phyloP scores from a whole-genome alignment of 2,329 filamentous ascomycete genomes.

The Diplodia intermedia region DNA sequence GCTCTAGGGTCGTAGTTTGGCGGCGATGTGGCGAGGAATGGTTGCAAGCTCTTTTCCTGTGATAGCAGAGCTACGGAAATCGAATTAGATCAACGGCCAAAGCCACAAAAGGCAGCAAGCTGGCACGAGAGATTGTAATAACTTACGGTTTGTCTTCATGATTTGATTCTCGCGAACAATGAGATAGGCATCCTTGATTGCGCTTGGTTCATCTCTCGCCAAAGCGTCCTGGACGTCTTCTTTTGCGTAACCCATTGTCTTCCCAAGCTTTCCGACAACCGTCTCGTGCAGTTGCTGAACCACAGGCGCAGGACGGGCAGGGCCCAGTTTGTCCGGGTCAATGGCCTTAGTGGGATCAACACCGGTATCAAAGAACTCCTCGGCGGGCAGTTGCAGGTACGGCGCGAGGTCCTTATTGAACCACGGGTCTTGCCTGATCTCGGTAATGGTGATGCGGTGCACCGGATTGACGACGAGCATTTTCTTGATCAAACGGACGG shows the following conservation, averaged over 20 bases:
- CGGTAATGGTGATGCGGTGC: conserved; percentile 89
- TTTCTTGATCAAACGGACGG: conserved; percentile 80
- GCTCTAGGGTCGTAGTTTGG: conserved; percentile 56
- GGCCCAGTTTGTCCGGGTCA: conserved; percentile 79
- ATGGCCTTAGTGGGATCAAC: conserved; percentile 93
- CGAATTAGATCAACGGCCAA: conserved; percentile 8
- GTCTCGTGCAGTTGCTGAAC: conserved; percentile 91
- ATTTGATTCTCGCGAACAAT: conserved; percentile 98
- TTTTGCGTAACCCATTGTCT: conserved; percentile 96
- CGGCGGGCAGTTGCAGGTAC: conserved; percentile 85
- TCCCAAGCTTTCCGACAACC: conserved; percentile 93
- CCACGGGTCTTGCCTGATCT: conserved; percentile 94
- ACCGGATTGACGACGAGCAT: conserved; percentile 97
- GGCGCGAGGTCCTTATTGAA: conserved; percentile 85
- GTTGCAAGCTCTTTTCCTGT: conserved; percentile 57
- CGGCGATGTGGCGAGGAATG: conserved; percentile 64
- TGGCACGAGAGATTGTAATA: not conserved
- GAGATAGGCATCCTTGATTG: conserved; percentile 98
- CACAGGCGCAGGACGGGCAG: conserved; percentile 72
- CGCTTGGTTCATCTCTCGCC: conserved; percentile 89
- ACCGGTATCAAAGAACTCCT: conserved; percentile 94
- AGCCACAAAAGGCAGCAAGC: not conserved
- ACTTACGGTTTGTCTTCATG: conserved; percentile 92
- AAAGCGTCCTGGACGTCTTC: conserved; percentile 95
- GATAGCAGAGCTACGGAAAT: conserved; percentile 59